phyloP scores from a whole-genome alignment of 805 yeast species.

The Peterozyma toletana region DNA sequence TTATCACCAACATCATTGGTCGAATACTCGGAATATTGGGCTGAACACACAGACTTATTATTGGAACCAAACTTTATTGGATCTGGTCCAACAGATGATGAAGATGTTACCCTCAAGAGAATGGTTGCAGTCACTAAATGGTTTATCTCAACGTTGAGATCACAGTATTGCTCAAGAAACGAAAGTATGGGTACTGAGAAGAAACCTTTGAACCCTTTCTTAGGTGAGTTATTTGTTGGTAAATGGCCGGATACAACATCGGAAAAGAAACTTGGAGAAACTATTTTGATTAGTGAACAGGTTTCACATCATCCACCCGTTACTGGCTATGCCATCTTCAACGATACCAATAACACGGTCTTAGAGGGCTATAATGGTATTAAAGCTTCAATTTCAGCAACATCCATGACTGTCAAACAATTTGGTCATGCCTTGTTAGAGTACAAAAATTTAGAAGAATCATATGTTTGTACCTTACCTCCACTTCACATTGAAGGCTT shows the following conservation, averaged over 20 bases:
- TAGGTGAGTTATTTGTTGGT: conserved; percentile 92
- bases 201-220: conserved; percentile 93
- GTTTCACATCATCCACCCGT: conserved; percentile 97
- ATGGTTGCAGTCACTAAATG: conserved; percentile 80
- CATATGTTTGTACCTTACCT: conserved; percentile 81
- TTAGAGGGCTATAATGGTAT: conserved; percentile 89
- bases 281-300: conserved; percentile 79
- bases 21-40: conserved; percentile 96
- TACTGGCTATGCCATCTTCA: conserved; percentile 83
- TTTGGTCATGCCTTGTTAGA: conserved; percentile 82
- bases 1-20: conserved; percentile 81
- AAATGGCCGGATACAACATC: conserved; percentile 60
- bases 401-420: conserved; percentile 81
- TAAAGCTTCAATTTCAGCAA: conserved; percentile 72
- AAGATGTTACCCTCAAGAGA: conserved; percentile 51
- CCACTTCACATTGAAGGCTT: conserved; percentile 94
- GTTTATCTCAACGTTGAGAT: conserved; percentile 86
- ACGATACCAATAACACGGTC: conserved; percentile 59
- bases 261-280: conserved; percentile 59
- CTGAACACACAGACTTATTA: conserved; percentile 81
- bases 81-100: conserved; percentile 31
- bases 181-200: conserved; percentile 93
- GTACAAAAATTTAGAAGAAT: conserved; percentile 54
- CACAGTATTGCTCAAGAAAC: conserved; percentile 89
- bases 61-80: conserved; percentile 56